Evolutionary conservation across 768 basidiomycete genomes (phyloP), one percentile per base, ranked within the genome.

Genomic region (Leccinellum luteum): DNA sequence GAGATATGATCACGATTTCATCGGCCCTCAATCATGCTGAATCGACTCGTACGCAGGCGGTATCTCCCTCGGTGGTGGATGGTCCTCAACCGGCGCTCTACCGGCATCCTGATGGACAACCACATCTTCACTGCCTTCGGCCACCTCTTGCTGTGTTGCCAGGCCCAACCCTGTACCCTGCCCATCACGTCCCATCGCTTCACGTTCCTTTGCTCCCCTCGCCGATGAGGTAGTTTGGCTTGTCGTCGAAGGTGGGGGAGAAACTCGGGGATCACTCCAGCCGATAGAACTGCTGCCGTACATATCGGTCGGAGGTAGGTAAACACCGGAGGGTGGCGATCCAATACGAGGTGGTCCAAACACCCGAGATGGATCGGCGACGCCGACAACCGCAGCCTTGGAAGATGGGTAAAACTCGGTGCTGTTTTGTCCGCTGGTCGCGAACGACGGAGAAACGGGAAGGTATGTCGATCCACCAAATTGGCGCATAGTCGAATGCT

Each of bases 11-110:
- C 38, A 19, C 19, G 13, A n/a, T 19, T 32, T 23, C 15, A 43
- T 23, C 4, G 2, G 13, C 43, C 41, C 34, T 61, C 56, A 66
- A 28, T 66, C 62, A 15, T 51, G 63, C 28, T 35, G 61, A 41
- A 71, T 71, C 13, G 69, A 71, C 0, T 71, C 69, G 50, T 71
- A 71, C 2, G 69, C 27, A 12, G 69, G 69, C 0, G 69, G 70
- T 19, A 71, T 68, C 55, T 71, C 70, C 25, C 58, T 64, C 4
- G 64, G 69, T 14, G 59, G 52, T 2, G 19, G 23, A 19, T 52
- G 61, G 31, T 64, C 63, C 7, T 61, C 66, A 54, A 34, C 44
- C 4, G 66, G 66, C 0, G 68, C 70, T 45, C 66, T 43, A 6
- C 70, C 70, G 0, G 60, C 70, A 41, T 71, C 70, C 27, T 62